Percentiles rank a stretch among this genome's conserved stretches.
Evolutionary conservation across 352 stramenopile genomes (phyloP).

Genomic region (Phytophthora fragariae): DNA sequence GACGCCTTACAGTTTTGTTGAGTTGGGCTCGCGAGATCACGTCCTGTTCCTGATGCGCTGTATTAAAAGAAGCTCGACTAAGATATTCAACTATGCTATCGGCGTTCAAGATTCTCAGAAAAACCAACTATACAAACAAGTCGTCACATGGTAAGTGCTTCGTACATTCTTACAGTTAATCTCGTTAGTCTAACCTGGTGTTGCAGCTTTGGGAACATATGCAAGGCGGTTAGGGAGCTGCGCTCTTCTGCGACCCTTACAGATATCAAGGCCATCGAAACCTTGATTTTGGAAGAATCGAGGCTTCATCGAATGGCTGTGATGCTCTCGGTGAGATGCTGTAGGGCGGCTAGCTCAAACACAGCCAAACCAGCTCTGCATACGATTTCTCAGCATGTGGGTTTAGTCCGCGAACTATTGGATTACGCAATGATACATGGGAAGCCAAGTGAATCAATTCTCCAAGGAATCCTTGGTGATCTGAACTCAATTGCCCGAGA

Average conservation of each 20-base stretch:
- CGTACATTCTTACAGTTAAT: not conserved
- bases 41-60: slow-evolving; percentile 50
- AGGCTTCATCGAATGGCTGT: slow-evolving; percentile 56
- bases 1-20: slow-evolving; percentile 21
- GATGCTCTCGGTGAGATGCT: slow-evolving; percentile 34
- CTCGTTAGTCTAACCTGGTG: slow-evolving; percentile 27
- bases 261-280: slow-evolving; percentile 35
- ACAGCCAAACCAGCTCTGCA: slow-evolving; percentile 11
- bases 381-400: slow-evolving; percentile 38
- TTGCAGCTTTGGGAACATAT: slow-evolving; percentile 45
- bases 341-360: not conserved
- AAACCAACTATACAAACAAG: slow-evolving; percentile 40
- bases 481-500: slow-evolving; percentile 72
- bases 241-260: slow-evolving; percentile 8
- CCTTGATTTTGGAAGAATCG: slow-evolving; percentile 50
- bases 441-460: slow-evolving; percentile 32
- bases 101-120: slow-evolving; percentile 29
- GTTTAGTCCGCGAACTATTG: slow-evolving; percentile 43
- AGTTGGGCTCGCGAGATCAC: slow-evolving; percentile 7
- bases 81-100: slow-evolving; percentile 54
- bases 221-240: slow-evolving; percentile 31
- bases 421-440: slow-evolving; percentile 47
- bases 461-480: slow-evolving; percentile 55
- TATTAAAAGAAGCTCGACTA: slow-evolving; percentile 51
- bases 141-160: slow-evolving; percentile 47